Evolutionary conservation across 768 basidiomycete genomes (phyloP).

Genomic region (Lactarius trivialis): DNA sequence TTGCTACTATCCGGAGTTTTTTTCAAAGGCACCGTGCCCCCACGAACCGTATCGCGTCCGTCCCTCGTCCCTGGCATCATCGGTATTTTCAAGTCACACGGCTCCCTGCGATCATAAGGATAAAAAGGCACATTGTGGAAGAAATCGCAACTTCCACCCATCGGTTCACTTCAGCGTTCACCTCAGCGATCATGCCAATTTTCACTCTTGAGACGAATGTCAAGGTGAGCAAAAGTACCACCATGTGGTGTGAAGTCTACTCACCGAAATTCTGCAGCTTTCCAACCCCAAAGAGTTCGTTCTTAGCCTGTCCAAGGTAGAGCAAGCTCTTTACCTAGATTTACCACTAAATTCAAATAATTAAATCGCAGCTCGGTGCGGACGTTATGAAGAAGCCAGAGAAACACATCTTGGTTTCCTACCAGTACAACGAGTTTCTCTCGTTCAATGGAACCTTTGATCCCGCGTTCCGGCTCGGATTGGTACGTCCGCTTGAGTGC

Average conservation of each 20-base stretch:
- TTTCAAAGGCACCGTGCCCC: too few species aligned
- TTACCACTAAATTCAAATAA: neutral
- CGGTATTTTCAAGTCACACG: neutral
- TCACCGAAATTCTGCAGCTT: neutral
- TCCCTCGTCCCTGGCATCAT: neutral
- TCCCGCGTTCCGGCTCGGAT: constrained; percentile 51
- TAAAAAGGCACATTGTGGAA: neutral
- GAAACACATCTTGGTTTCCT: constrained; percentile 45
- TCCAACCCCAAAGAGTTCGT: constrained; percentile 7
- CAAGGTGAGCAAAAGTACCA: constrained; percentile 4
- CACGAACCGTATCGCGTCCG: too few species aligned
- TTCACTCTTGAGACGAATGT: constrained; percentile 20
- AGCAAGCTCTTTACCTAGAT: neutral
- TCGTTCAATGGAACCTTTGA: constrained; percentile 58
- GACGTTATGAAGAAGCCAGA: constrained; percentile 50
- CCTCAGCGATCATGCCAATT: constrained; percentile 12
- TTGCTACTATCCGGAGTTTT: too few species aligned
- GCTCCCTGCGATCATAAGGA: neutral
- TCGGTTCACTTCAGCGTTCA: neutral
- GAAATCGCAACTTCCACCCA: neutral
- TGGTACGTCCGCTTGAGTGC: constrained; percentile 39
- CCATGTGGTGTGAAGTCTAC: neutral
- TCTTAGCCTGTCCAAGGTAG: constrained; percentile 19
- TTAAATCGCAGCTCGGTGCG: constrained; percentile 42
- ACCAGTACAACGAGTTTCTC: constrained; percentile 52